Percentiles rank a stretch among this genome's conserved stretches.
These are phyloP conservation scores for Lepidium sativum DNA, from an alignment of 345 rosid species.

Conservation along the genomic window DNA sequence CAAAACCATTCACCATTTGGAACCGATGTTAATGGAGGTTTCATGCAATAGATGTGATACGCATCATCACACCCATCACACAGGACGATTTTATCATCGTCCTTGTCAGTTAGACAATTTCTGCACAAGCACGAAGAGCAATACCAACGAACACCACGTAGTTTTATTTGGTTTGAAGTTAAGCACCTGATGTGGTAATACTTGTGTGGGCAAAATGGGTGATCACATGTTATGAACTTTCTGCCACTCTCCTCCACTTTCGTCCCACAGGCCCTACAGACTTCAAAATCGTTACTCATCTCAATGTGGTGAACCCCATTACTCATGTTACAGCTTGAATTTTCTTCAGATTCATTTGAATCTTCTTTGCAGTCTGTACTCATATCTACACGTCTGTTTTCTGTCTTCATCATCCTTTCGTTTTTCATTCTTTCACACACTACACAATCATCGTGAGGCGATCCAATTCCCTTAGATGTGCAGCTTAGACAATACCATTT, in stretches of 20 bases:
- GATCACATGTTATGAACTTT: constrained; percentile 48
- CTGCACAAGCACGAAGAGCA: constrained; percentile 93
- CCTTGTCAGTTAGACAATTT: constrained; percentile 63
- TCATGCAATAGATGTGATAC: constrained; percentile 81
- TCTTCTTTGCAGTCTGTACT: constrained; percentile 27
- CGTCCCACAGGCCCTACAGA: constrained; percentile 58
- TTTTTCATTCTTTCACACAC: constrained; percentile 62
- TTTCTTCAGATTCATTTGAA: constrained; percentile 30
- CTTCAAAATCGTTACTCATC: not conserved
- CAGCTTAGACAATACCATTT: constrained; percentile 79
- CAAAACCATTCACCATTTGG: constrained; percentile 85
- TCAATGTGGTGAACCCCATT: constrained; percentile 24
- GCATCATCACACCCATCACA: constrained; percentile 94
- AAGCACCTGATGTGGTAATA: constrained; percentile 78
- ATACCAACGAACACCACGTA: constrained; percentile 63
- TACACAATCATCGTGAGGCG: constrained; percentile 65
- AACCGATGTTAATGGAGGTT: constrained; percentile 44
- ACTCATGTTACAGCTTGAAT: constrained; percentile 33
- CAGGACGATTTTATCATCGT: constrained; percentile 66
- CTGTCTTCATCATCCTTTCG: constrained; percentile 21
- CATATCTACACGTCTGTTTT: constrained; percentile 23
- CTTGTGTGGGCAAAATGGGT: constrained; percentile 51
- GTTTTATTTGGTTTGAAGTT: constrained; percentile 50
- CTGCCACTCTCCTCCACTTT: constrained; percentile 35
- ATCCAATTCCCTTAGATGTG: constrained; percentile 45